Conservation (phyloP, 208 protist genomes). For the Herpetomonas muscarum region DNA sequence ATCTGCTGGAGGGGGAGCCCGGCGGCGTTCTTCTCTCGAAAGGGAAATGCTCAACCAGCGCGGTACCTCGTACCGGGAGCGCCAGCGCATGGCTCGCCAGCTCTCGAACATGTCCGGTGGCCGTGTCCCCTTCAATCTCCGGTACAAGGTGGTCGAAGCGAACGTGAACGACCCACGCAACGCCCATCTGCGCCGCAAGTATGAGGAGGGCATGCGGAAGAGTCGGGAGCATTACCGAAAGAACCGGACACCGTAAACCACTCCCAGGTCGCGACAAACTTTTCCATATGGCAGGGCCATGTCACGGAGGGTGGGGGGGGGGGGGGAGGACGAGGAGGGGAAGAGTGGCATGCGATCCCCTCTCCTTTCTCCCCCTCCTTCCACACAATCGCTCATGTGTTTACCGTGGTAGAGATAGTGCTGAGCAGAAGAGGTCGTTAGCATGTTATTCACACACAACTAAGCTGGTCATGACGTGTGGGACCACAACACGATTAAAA, state of each 20-base stretch:
- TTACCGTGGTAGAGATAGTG: too few species aligned
- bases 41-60: conserved; percentile 53
- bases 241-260: conserved; percentile 7
- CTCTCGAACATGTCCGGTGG: conserved; percentile 68
- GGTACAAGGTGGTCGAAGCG: conserved; percentile 82
- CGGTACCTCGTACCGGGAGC: conserved; percentile 61
- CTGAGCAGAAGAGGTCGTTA: too few species aligned
- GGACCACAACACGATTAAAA: too few species aligned
- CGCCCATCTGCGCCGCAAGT: conserved; percentile 37
- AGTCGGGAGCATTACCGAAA: conserved; percentile 53
- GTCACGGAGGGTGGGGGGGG: too few species aligned
- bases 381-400: too few species aligned
- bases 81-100: conserved; percentile 45
- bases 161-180: conserved; percentile 68
- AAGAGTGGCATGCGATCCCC: too few species aligned
- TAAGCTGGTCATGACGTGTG: too few species aligned
- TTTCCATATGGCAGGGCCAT: not conserved
- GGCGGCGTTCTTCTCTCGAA: conserved; percentile 41
- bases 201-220: conserved; percentile 40
- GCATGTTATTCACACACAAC: too few species aligned
- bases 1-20: not conserved
- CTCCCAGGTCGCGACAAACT: not conserved
- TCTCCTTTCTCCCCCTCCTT: too few species aligned
- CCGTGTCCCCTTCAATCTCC: conserved; percentile 84
- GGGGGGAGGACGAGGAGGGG: too few species aligned